Percentiles rank a stretch among this genome's conserved stretches.
phyloP scores from a whole-genome alignment of 1,139 yeast genomes.

The Maudiozyma humilis region DNA sequence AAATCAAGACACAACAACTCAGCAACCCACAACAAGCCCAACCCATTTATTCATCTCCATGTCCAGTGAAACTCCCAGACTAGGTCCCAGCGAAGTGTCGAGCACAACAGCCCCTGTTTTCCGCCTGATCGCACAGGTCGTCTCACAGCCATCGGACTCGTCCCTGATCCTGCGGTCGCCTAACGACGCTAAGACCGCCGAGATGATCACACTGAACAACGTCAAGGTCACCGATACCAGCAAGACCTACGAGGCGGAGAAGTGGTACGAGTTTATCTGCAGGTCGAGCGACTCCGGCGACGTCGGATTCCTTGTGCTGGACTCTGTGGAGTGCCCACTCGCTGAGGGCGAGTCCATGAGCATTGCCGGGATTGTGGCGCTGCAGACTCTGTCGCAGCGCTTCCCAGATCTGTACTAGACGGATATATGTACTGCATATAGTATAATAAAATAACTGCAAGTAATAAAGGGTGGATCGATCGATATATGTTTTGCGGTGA shows the following conservation, averaged over 20 bases:
- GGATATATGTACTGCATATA: slow-evolving; percentile 2
- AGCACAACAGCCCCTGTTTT: slow-evolving; percentile 23
- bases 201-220: slow-evolving; percentile 25
- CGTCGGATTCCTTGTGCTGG: slow-evolving; percentile 28
- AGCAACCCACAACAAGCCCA: neutral
- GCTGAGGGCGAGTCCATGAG: slow-evolving; percentile 26
- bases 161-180: slow-evolving; percentile 25
- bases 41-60: too few relatives aligned
- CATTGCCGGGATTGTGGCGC: slow-evolving; percentile 27
- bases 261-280: slow-evolving; percentile 32
- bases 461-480: neutral
- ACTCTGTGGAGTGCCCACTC: slow-evolving; percentile 26
- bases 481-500: neutral
- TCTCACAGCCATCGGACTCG: slow-evolving; percentile 27
- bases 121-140: slow-evolving; percentile 29
- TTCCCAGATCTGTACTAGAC: slow-evolving; percentile 27
- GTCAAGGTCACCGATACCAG: slow-evolving; percentile 22
- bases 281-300: slow-evolving; percentile 30
- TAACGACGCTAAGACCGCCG: slow-evolving; percentile 19
- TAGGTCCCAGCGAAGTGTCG: slow-evolving; percentile 27
- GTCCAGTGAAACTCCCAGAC: slow-evolving; percentile 31
- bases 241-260: slow-evolving; percentile 21
- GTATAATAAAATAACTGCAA: neutral
- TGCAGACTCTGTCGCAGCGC: slow-evolving; percentile 24
- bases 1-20: neutral